Evolutionary conservation across 768 basidiomycete genomes (phyloP), one percentile per base, ranked within the genome.

Genomic region (Suillus spraguei): DNA sequence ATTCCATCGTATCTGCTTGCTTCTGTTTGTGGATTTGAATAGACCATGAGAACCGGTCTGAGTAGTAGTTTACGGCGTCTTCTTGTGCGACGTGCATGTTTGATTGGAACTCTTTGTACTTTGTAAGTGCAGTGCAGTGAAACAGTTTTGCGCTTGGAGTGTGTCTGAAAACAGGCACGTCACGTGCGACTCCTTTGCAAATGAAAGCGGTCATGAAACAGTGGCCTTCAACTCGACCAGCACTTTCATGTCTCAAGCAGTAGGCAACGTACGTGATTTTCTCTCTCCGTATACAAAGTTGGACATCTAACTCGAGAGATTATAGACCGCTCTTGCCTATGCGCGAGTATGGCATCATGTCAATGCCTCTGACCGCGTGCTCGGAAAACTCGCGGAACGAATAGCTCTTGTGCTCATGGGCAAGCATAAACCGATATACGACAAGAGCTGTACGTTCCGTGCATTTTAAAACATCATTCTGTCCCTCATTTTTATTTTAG

Each of bases 321-420:
- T 60, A 44, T 68, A 99, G 95, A 97, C 97, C n/a, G 91, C 89
- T 1, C 87, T 99, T 67, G 96, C 95, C 0, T 95, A 94, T 70
- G 91, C 94, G n/a, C 84, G 96, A 53, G 88, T 95, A 52, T 99
- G 97, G 97, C 95, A 98, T 74, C 92, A 93, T 65, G 94, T 95
- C 66, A 91, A 97, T 70, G 95, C 96, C 14, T 83, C 91, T 11
- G 92, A 93, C 69, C 88, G 96, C 44, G 81, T 95, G n/a, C 83
- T 99, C 20, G 97, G 97, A 73, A 94, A 96, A 81, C 85, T 99
- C 11, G 96, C 97, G 7, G 90, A 92, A 69, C 85, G 94, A 41
- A 97, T 99, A 69, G 97, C 97, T 4, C 85, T 94, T 63, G 95
- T 95, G 38, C 83, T 99, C 53, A 98, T 98, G 97, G 97, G 97